Base-by-base conservation (phyloP, 257 asterid genomes). In the Cruciata laevipes region DNA sequence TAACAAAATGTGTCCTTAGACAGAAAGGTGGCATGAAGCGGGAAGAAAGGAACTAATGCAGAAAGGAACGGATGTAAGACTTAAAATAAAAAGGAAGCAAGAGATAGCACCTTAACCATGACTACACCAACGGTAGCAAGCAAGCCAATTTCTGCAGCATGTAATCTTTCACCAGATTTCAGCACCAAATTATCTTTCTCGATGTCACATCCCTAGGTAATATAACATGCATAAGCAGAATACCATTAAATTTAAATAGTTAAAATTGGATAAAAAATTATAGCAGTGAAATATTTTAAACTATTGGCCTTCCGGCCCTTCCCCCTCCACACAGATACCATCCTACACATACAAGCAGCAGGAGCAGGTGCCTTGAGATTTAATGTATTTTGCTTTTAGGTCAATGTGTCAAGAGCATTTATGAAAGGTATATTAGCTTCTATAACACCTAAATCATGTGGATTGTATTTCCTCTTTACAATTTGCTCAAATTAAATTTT, bases 121-220 rank as follows among this genome's bases (percentile, higher is more conserved):
- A 74, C 52, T 30, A 90, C 78, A 37, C 99, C 99, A 49, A 85
- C 94, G 38, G 97, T 87, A 67, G 95, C 97, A 73, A 93, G 91
- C 72, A 93, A 75, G 72, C 99, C 99, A 66, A 93, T 70, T 83
- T 93, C 97, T 12, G 96, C 96, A 71, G 95, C 85, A 68, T 89
- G 95, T 71, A 93, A 38, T 67, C 71, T 87, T 61, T 90, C 95
- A 69, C 97, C 99, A 71, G 85, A 83, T 83, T 84, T 88, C 86
- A 93, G 71, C 76, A 90, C 90, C 32, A 90, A 40, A 69, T 83
- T 89, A 69, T 89, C 97, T 73, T 85, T 83, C 60, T 86, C 83
- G 68, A 93, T 90, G 74, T 93, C 99, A 73, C 75, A 83, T 55
- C 99, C 99, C 99, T 90, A 59, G 30, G 66, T 69, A 38, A 78